phyloP scores from a whole-genome alignment of 768 basidiomycete genomes.

The Kwoniella mangroviensis region DNA sequence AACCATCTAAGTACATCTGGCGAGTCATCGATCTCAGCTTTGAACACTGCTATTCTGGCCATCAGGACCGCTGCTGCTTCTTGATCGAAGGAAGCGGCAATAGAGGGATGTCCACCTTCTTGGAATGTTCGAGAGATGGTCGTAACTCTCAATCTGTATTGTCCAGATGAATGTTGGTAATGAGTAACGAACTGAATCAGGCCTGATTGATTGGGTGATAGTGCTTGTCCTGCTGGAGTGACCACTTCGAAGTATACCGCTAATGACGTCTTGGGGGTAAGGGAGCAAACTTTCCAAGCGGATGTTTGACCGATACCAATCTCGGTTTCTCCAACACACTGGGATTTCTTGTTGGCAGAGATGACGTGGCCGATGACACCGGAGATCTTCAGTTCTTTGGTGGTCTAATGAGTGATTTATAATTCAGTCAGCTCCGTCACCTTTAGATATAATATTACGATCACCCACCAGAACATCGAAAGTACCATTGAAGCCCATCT shows the following conservation, averaged over 20 bases:
- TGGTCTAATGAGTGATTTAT: conserved; percentile 66
- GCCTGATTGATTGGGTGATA: conserved; percentile 80
- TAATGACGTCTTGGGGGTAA: conserved; percentile 82
- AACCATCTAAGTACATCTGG: conserved; percentile 97
- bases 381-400: conserved; percentile 97
- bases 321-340: conserved; percentile 96
- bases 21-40: conserved; percentile 97
- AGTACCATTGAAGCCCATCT: conserved; percentile 99
- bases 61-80: conserved; percentile 97
- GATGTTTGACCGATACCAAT: conserved; percentile 99
- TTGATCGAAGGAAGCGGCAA: conserved; percentile 94
- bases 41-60: conserved; percentile 98
- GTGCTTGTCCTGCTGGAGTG: conserved; percentile 90
- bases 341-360: conserved; percentile 94
- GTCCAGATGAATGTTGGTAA: conserved; percentile 96
- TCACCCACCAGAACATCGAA: conserved; percentile 87
- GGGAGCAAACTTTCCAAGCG: conserved; percentile 93
- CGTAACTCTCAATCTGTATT: conserved; percentile 92
- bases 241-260: conserved; percentile 99
- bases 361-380: conserved; percentile 97
- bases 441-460: neutral
- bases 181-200: conserved; percentile 98
- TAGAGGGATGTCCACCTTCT: conserved; percentile 91
- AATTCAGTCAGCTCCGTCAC: neutral
- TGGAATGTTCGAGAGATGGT: conserved; percentile 97